Evolutionary conservation across 805 yeast genomes (phyloP).

Genomic region (Lachancea thermotolerans): DNA sequence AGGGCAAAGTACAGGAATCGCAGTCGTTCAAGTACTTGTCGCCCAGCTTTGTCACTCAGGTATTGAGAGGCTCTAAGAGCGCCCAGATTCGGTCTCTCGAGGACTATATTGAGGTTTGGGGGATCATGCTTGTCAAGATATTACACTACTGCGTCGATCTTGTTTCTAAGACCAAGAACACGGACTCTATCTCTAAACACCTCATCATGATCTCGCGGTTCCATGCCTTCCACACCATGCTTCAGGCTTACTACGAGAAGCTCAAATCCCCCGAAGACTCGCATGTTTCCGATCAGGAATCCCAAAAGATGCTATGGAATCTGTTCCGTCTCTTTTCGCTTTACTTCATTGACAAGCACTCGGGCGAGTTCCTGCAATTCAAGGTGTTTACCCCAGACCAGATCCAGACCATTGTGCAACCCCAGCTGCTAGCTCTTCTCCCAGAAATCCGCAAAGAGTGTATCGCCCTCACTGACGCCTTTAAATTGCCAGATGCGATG

Average conservation of each 20-base stretch:
- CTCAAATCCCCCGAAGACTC: slow-evolving; percentile 15
- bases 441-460: slow-evolving; percentile 56
- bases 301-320: slow-evolving; percentile 44
- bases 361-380: slow-evolving; percentile 64
- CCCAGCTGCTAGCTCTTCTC: slow-evolving; percentile 41
- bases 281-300: slow-evolving; percentile 24
- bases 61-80: slow-evolving; percentile 20
- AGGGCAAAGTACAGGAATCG: slow-evolving; percentile 31
- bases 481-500: slow-evolving; percentile 72
- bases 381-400: slow-evolving; percentile 47
- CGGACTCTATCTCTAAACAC: slow-evolving; percentile 35
- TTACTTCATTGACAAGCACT: slow-evolving; percentile 59
- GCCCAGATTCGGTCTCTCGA: slow-evolving; percentile 27
- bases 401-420: slow-evolving; percentile 37
- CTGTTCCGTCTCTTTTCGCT: slow-evolving; percentile 60
- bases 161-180: slow-evolving; percentile 22
- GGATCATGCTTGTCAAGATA: slow-evolving; percentile 23
- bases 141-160: slow-evolving; percentile 24
- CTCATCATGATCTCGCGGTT: slow-evolving; percentile 35
- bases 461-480: slow-evolving; percentile 76
- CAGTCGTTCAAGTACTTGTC: slow-evolving; percentile 27
- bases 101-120: slow-evolving; percentile 32
- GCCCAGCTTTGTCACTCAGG: slow-evolving; percentile 21
- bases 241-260: slow-evolving; percentile 27
- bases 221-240: slow-evolving; percentile 36